These are phyloP conservation scores for Xylariales sp. DNA, from an alignment of 2,329 filamentous ascomycete genomes.

Conservation along the genomic window DNA sequence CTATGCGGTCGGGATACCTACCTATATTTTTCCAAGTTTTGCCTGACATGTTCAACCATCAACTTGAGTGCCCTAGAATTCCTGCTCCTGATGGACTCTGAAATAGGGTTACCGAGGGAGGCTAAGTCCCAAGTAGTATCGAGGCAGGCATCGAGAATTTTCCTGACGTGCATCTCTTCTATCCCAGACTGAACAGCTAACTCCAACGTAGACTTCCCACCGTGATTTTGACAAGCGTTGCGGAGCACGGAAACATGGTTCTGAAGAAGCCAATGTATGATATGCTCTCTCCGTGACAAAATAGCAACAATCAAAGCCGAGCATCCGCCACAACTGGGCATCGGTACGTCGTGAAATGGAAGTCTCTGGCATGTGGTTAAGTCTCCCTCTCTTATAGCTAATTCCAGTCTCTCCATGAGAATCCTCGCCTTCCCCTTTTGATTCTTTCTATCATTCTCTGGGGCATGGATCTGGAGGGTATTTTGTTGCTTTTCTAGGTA, in stretches of 20 bases:
- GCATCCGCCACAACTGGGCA: slow-evolving; percentile 16
- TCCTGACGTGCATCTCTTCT: not conserved
- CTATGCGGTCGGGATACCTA: not conserved
- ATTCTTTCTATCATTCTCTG: not conserved
- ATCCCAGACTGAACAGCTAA: not conserved
- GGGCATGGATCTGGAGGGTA: not conserved
- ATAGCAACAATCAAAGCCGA: slow-evolving; percentile 4
- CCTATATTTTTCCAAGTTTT: slow-evolving; percentile 15
- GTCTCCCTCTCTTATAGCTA: not conserved
- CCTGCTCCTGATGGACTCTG: too few relatives aligned
- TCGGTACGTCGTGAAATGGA: not conserved
- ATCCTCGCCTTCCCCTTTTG: too few relatives aligned
- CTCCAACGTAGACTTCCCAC: not conserved
- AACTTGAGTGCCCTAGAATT: too few relatives aligned
- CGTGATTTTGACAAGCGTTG: not conserved
- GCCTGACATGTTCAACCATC: slow-evolving; percentile 12
- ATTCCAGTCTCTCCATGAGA: not conserved
- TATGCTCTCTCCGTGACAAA: not conserved
- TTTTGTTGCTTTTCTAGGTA: not conserved
- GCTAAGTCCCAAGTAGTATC: not conserved
- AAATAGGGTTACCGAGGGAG: not conserved
- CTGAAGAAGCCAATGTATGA: slow-evolving; percentile 4
- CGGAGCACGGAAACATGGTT: slow-evolving; percentile 2
- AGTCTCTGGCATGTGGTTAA: not conserved
- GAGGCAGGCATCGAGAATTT: not conserved